phyloP scores from a whole-genome alignment of 805 yeast species.

The Kuraishia floccosa region DNA sequence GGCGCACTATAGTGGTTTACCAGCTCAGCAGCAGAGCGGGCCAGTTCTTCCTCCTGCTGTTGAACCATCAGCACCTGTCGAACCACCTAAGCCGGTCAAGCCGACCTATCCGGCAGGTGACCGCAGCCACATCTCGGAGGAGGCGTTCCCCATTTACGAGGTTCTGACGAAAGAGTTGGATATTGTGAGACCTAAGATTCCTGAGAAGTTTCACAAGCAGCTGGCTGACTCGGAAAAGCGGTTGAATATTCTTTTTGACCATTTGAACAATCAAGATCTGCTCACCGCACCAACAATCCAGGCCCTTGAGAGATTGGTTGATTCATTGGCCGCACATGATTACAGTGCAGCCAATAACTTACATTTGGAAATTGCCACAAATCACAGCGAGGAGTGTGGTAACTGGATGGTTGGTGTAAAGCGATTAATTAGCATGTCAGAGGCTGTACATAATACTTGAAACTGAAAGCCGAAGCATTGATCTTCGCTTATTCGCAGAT shows the following conservation, averaged over 20 bases:
- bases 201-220: constrained; percentile 64
- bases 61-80: constrained; percentile 2
- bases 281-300: constrained; percentile 45
- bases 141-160: constrained; percentile 46
- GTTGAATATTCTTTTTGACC: constrained; percentile 63
- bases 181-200: constrained; percentile 60
- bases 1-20: no score
- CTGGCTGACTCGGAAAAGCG: constrained; percentile 76
- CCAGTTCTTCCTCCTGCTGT: constrained; percentile 8
- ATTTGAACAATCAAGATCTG: constrained; percentile 62
- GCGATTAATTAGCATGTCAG: constrained; percentile 70
- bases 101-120: constrained; percentile 48
- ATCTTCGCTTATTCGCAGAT: no score
- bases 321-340: constrained; percentile 39
- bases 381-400: constrained; percentile 64
- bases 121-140: constrained; percentile 53
- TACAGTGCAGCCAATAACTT: constrained; percentile 46
- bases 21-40: no score
- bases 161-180: constrained; percentile 42
- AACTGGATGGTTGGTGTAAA: constrained; percentile 91
- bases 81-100: constrained; percentile 10
- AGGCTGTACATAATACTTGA: no score
- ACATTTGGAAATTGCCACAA: constrained; percentile 49
- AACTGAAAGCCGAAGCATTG: no score
- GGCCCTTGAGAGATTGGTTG: constrained; percentile 39